phyloP scores from a whole-genome alignment of 352 stramenopile genomes.

The Globisporangium ultimum region DNA sequence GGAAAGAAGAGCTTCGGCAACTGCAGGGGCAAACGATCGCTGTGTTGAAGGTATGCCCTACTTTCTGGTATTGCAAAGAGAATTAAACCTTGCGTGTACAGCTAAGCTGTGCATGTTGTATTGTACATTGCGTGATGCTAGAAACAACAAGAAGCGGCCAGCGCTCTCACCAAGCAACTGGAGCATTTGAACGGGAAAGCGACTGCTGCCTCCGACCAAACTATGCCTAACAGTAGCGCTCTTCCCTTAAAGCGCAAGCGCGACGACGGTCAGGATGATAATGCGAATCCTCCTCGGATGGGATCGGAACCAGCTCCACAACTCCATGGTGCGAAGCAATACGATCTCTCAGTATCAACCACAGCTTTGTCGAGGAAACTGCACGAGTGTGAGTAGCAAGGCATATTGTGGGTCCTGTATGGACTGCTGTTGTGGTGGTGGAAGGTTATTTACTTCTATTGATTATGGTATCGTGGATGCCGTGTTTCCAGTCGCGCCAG shows the following conservation, averaged over 20 bases:
- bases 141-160: conserved; percentile 10
- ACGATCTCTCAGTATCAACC: neutral
- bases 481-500: conserved; percentile 1
- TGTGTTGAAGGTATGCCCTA: conserved; percentile 27
- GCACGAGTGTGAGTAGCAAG: conserved; percentile 5
- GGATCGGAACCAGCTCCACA: no score
- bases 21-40: conserved; percentile 25
- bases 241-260: conserved; percentile 13
- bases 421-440: neutral
- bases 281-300: no score
- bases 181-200: conserved; percentile 4
- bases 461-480: neutral
- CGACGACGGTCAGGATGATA: neutral
- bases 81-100: neutral
- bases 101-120: neutral
- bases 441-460: neutral
- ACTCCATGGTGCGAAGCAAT: neutral
- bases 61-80: neutral
- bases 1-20: conserved; percentile 37
- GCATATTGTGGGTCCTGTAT: neutral
- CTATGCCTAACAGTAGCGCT: neutral
- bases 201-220: no score
- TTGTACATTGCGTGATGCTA: conserved; percentile 1
- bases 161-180: conserved; percentile 8
- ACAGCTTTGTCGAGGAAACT: neutral